Conservation (phyloP, 495 filamentous ascomycete species). For the Clohesyomyces aquaticus region DNA sequence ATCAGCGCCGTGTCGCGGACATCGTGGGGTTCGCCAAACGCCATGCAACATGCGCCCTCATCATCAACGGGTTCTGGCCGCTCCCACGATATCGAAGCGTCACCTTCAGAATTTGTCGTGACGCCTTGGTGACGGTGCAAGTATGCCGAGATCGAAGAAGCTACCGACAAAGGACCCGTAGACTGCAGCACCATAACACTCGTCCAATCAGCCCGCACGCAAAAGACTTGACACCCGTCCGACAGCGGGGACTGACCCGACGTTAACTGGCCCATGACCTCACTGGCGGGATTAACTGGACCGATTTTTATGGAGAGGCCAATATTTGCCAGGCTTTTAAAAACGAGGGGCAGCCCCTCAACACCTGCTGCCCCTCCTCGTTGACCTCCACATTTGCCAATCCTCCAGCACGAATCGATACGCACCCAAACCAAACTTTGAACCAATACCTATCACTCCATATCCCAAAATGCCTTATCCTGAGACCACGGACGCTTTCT, state of each 20-base stretch:
- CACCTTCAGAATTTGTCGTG: slow-evolving; percentile 6
- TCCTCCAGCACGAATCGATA: background rate
- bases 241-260: slow-evolving; percentile 11
- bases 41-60: too few species aligned
- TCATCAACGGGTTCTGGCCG: too few species aligned
- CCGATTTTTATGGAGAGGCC: slow-evolving; percentile 11
- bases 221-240: slow-evolving; percentile 7
- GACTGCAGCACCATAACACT: background rate
- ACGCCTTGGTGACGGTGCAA: slow-evolving; percentile 11
- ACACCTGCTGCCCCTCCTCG: slow-evolving; percentile 14
- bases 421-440: background rate
- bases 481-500: slow-evolving; percentile 75
- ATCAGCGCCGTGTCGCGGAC: too few species aligned
- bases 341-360: slow-evolving; percentile 30
- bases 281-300: slow-evolving; percentile 32
- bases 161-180: slow-evolving; percentile 13
- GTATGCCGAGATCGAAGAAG: background rate
- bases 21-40: too few species aligned
- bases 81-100: background rate
- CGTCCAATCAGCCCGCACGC: slow-evolving; percentile 26
- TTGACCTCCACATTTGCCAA: background rate
- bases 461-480: slow-evolving; percentile 71
- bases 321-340: slow-evolving; percentile 14
- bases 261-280: slow-evolving; percentile 30
- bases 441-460: background rate